These are phyloP conservation scores for Hypholoma fasciculare DNA, from an alignment of 768 basidiomycete genomes.

Conservation along the genomic window DNA sequence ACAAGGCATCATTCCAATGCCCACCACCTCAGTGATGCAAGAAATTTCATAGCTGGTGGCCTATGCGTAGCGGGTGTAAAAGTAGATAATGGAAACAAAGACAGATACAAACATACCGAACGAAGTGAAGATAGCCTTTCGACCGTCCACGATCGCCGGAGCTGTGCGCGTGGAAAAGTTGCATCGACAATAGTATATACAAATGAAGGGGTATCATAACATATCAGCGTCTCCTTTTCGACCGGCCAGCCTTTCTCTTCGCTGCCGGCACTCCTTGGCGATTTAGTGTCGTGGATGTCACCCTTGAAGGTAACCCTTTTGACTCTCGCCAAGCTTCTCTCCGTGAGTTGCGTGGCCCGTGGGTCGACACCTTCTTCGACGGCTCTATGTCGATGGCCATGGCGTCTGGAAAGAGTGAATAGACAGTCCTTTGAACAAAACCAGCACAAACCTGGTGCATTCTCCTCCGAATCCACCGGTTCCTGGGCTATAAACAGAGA, in stretches of 20 bases:
- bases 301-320: slow-evolving; percentile 65
- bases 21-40: slow-evolving; percentile 2
- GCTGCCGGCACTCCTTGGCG: slow-evolving; percentile 64
- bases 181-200: slow-evolving; percentile 12
- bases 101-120: neutral
- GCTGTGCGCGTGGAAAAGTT: slow-evolving; percentile 2
- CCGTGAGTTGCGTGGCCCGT: slow-evolving; percentile 75
- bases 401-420: slow-evolving; percentile 34
- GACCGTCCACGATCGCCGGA: neutral
- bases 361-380: slow-evolving; percentile 64
- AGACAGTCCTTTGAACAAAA: slow-evolving; percentile 9
- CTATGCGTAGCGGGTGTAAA: neutral
- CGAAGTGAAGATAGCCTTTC: neutral
- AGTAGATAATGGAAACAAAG: neutral
- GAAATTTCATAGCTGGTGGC: neutral
- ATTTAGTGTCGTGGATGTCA: slow-evolving; percentile 57
- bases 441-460: slow-evolving; percentile 32
- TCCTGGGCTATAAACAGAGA: slow-evolving; percentile 34
- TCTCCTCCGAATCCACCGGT: slow-evolving; percentile 20
- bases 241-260: slow-evolving; percentile 66
- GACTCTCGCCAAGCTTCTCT: slow-evolving; percentile 82
- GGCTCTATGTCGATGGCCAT: slow-evolving; percentile 55
- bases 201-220: slow-evolving; percentile 14
- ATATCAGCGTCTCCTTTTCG: slow-evolving; percentile 66
- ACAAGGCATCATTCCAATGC: slow-evolving; percentile 28